These are phyloP conservation scores for Phytophthora constricta DNA, from an alignment of 352 stramenopile species.

Conservation along the genomic window DNA sequence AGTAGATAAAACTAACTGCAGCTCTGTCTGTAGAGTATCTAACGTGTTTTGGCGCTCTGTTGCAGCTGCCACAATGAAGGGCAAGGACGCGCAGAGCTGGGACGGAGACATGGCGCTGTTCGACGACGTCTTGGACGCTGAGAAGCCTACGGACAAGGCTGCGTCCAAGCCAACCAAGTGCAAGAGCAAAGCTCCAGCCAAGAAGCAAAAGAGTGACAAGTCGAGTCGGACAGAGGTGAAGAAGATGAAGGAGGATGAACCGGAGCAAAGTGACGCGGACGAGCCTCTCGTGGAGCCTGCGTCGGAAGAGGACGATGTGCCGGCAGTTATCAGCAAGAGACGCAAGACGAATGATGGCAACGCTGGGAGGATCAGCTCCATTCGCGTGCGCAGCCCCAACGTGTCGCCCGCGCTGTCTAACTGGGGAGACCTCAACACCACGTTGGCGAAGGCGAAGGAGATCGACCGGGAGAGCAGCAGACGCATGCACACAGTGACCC, in stretches of 20 bases:
- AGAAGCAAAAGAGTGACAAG: background rate
- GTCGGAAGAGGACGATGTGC: background rate
- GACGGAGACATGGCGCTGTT: constrained; percentile 36
- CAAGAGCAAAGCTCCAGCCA: background rate
- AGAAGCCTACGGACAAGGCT: background rate
- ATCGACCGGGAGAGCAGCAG: background rate
- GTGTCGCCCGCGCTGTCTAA: background rate
- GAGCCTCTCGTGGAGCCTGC: background rate
- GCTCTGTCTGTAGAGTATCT: background rate
- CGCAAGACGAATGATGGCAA: background rate
- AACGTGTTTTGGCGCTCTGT: too few relatives aligned
- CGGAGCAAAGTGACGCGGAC: background rate
- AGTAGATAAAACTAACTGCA: background rate
- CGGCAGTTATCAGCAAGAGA: background rate
- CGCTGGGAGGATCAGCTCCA: background rate
- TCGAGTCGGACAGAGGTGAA: background rate
- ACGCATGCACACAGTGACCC: background rate
- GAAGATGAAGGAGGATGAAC: background rate
- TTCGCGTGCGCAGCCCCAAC: background rate
- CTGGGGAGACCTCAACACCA: background rate
- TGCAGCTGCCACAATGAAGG: background rate
- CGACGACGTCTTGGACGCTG: background rate
- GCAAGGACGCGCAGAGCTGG: constrained; percentile 19
- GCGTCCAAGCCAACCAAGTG: background rate
- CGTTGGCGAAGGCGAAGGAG: background rate